Base-by-base conservation (phyloP, 495 filamentous ascomycete species). In the Letharia lupina region DNA sequence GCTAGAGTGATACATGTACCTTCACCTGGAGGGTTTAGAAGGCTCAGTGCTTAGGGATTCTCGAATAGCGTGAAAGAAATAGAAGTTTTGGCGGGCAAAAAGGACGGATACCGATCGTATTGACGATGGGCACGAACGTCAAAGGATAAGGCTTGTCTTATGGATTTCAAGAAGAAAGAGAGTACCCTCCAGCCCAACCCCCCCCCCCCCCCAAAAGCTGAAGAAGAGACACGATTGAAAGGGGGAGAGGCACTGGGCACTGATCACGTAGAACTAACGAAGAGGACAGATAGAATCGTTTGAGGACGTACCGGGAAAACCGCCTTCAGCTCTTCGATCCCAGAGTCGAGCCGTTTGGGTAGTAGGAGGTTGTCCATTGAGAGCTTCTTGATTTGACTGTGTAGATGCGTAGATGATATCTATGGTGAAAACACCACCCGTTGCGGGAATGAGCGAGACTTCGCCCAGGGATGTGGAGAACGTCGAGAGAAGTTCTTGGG, bases 401-500 rank as follows among this genome's bases (percentile, higher is more conserved):
- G 63, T 35, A 39, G 68, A 70, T 12, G 70, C 67, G 70, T 80
- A 75, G 68, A 80, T 77, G 47, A 91, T 84, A 59, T 87, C 81
- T 8, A 96, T 84, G 16, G 83, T 80, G 73, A 98, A 98, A 33
- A 89, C 76, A 1, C 94, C 94, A 35, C 94, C 93, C 0, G 91
- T 96, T 23, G 86, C 73, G 0, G 94, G 94, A 50, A 93, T 83
- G 0, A 98, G 85, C n/a, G 94, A 85, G 18, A 98, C 88, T 75
- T 98, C 93, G 57, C 93, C 92, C 1, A 98, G 81, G 64, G 86
- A 81, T 16, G 86, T 92, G 61, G 83, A 81, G 79, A 98, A 98
- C 10, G 94, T 98, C n/a, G 91, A 94, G 66, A 98, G 87, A 62
- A 98, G 90, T 77, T 98, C 94, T 84, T 98, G 94, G 56, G 89